phyloP scores from a whole-genome alignment of 2,329 filamentous ascomycete genomes.

The Phaeosphaeria sp. region DNA sequence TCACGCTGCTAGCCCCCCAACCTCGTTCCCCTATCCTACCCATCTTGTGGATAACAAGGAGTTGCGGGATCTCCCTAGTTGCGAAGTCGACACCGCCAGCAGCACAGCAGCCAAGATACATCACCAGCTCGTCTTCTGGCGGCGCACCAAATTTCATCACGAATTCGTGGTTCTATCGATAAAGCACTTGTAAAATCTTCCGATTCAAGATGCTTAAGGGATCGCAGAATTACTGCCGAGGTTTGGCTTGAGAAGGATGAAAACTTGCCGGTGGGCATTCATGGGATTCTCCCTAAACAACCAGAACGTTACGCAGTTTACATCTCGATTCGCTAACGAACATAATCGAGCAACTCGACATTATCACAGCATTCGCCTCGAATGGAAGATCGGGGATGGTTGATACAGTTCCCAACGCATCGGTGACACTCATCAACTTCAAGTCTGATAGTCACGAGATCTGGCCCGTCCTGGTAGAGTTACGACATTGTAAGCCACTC shows the following conservation, averaged over 20 bases:
- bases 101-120: not conserved
- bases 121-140: not conserved
- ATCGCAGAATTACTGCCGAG: conserved; percentile 31
- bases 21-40: not conserved
- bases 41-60: not conserved
- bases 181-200: not conserved
- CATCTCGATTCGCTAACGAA: conserved; percentile 51
- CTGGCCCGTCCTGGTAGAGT: conserved; percentile 60
- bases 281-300: conserved; percentile 19
- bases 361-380: conserved; percentile 19
- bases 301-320: conserved; percentile 33
- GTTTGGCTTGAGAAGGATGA: conserved; percentile 33
- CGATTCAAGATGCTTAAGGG: conserved; percentile 1
- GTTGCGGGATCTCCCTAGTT: not conserved
- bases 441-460: conserved; percentile 64
- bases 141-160: not conserved
- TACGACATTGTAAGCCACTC: conserved; percentile 66
- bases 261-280: conserved; percentile 40
- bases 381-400: conserved; percentile 57
- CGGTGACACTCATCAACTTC: conserved; percentile 70
- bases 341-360: conserved; percentile 43
- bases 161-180: not conserved
- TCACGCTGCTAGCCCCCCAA: not conserved
- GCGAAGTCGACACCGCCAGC: not conserved
- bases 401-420: conserved; percentile 45